Conservation (phyloP, 257 asterid genomes). For the Lycium barbarum region DNA sequence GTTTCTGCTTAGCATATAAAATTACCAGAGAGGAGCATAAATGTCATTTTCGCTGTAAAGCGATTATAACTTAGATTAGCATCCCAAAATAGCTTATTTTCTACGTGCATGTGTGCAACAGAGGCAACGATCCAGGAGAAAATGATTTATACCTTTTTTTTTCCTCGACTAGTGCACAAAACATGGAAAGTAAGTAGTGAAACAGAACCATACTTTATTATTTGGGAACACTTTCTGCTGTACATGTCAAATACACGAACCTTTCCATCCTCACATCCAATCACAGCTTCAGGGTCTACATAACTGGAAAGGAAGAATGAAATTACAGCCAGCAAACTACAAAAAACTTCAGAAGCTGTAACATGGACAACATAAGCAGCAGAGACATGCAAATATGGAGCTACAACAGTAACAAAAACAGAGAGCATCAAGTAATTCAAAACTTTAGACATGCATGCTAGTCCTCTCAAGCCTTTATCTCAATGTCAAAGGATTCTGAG, state of each 20-base stretch:
- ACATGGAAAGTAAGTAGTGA: conserved; percentile 15
- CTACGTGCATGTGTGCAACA: neutral
- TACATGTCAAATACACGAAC: conserved; percentile 93
- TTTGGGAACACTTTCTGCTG: conserved; percentile 84
- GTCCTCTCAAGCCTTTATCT: conserved; percentile 20
- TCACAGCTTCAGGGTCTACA: conserved; percentile 90
- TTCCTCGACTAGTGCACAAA: conserved; percentile 3
- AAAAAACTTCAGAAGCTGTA: neutral
- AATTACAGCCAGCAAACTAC: neutral
- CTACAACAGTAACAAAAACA: neutral
- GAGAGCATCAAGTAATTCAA: conserved; percentile 8
- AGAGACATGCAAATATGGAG: conserved; percentile 7
- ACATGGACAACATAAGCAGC: neutral
- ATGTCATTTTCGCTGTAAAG: neutral
- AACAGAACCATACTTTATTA: conserved; percentile 63
- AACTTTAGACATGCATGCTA: neutral
- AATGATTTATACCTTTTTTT: neutral
- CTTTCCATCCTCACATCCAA: conserved; percentile 95
- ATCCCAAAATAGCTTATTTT: conserved; percentile 8
- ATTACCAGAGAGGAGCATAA: conserved; percentile 11
- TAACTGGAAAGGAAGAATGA: conserved; percentile 56
- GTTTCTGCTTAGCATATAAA: neutral
- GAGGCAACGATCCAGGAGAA: conserved; percentile 14
- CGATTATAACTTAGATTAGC: neutral
- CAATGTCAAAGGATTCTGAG: neutral